Percentiles rank a stretch among this genome's conserved stretches.
Conservation (phyloP, 2,329 filamentous ascomycete species). For the Ceratocystiopsis minuta region DNA sequence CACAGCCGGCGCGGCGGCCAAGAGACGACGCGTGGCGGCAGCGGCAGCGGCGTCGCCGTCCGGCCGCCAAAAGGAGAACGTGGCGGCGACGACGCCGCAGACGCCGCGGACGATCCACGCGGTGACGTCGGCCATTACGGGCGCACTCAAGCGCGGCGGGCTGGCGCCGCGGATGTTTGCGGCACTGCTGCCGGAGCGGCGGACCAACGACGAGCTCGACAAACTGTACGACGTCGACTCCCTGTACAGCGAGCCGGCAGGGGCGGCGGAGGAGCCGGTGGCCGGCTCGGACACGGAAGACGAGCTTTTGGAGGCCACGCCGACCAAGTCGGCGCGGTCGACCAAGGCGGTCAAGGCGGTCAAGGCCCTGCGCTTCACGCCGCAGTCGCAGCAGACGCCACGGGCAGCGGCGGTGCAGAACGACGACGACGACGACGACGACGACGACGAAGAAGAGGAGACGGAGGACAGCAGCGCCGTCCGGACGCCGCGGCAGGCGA, state of each 20-base stretch:
- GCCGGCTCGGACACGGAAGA: not conserved
- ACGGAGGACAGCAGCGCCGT: conserved; percentile 1
- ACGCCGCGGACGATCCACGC: conserved; percentile 9
- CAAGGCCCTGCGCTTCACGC: no score
- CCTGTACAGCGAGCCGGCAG: conserved; percentile 11
- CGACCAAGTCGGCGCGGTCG: not conserved
- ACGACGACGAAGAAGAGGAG: not conserved
- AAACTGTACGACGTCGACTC: conserved; percentile 9
- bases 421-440: not conserved
- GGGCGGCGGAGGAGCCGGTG: not conserved
- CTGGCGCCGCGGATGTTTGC: not conserved
- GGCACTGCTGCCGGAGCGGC: not conserved
- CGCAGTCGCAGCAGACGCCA: no score
- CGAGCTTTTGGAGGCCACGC: not conserved
- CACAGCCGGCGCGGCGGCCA: not conserved
- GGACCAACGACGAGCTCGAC: conserved; percentile 2
- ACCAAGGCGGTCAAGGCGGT: no score
- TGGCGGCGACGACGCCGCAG: conserved; percentile 6
- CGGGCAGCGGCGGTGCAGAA: no score
- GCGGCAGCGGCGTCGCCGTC: no score
- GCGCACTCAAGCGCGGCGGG: conserved; percentile 4
- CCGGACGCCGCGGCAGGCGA: not conserved
- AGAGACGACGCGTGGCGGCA: conserved; percentile 1
- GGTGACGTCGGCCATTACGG: conserved; percentile 9
- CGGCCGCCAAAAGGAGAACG: no score